Base-by-base conservation (phyloP, 192 early-diverging fungal species). In the Podila epigama region DNA sequence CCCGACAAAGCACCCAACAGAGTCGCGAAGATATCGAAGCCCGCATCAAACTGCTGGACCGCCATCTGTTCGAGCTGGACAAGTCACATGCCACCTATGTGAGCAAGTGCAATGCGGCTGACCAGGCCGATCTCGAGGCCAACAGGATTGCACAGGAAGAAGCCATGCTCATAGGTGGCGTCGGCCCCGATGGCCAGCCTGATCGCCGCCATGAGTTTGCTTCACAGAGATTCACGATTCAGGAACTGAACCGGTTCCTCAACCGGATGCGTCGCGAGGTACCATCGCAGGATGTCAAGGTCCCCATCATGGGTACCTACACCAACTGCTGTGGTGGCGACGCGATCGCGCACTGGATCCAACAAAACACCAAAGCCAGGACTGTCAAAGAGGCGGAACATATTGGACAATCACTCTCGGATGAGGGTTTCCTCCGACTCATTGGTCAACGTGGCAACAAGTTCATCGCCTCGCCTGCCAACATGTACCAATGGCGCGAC, bases 401-500 rank as follows among this genome's bases (percentile, higher is more conserved):
- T 10, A 87, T 93, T 31, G 92, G 90, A 13, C 91, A 92, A 70
- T 90, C 90, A 51, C 75, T 93, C 52, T 82, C 89, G 29, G 75
- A 79, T 29, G 82, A 88, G 48, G 86, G 87, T 16, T 87, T 89
- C 51, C 68, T 93, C 69, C 83, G 88, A 32, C 70, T 90, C 39
- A 89, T 93, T 77, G 91, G 90, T 8, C 82, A 83, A 42, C 85
- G 88, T 37, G 91, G 91, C 8, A 88, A 86, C 63, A 87, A 86
- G 73, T 93, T 93, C 75, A 68, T 87, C 55, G 81, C 89, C 32
- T 83, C 75, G 8, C 56, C 89, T 29, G 82, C 83, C 34, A 81
- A 86, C 28, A 88, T 87, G 73, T 93, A 91, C 75, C 92, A 93
- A 69, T 93, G 91, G 91, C 85, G 89, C 52, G 80, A 73, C 41